Percentiles rank a stretch among this genome's conserved stretches.
phyloP scores from a whole-genome alignment of 2,329 filamentous ascomycete species.

The Gyromitra esculenta region DNA sequence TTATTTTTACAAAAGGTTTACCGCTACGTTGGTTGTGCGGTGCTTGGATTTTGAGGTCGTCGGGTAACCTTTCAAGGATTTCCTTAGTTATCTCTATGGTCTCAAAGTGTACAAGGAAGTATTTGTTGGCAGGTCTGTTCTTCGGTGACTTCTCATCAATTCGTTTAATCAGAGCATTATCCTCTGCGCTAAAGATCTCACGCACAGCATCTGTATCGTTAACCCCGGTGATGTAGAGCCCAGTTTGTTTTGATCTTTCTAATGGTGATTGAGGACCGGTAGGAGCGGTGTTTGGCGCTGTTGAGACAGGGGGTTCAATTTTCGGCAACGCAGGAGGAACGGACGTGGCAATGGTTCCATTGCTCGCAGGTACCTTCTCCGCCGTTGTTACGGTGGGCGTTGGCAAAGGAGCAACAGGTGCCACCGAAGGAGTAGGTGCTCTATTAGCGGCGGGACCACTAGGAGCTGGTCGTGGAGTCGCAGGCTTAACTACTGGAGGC shows the following conservation, averaged over 20 bases:
- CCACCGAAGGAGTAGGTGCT: conserved; percentile 61
- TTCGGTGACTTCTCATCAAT: conserved; percentile 66
- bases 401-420: conserved; percentile 54
- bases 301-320: conserved; percentile 57
- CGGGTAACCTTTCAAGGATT: conserved; percentile 77
- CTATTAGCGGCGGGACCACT: conserved; percentile 56
- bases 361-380: conserved; percentile 61
- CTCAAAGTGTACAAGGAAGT: conserved; percentile 88
- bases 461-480: conserved; percentile 63
- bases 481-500: conserved; percentile 61
- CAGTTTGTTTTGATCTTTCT: conserved; percentile 70
- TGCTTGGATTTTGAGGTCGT: conserved; percentile 77
- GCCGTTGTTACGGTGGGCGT: conserved; percentile 68
- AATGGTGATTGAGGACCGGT: conserved; percentile 62
- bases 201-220: conserved; percentile 83
- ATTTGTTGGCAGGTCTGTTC: conserved; percentile 64
- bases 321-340: conserved; percentile 41
- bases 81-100: conserved; percentile 80
- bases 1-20: conserved; percentile 79
- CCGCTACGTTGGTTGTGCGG: conserved; percentile 73
- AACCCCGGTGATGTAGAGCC: conserved; percentile 88
- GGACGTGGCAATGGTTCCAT: conserved; percentile 35
- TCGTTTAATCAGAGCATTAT: conserved; percentile 80
- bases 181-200: conserved; percentile 82
- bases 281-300: conserved; percentile 61